These are phyloP conservation scores for Fusarium metavorans DNA, from an alignment of 2,329 filamentous ascomycete species.

Conservation along the genomic window DNA sequence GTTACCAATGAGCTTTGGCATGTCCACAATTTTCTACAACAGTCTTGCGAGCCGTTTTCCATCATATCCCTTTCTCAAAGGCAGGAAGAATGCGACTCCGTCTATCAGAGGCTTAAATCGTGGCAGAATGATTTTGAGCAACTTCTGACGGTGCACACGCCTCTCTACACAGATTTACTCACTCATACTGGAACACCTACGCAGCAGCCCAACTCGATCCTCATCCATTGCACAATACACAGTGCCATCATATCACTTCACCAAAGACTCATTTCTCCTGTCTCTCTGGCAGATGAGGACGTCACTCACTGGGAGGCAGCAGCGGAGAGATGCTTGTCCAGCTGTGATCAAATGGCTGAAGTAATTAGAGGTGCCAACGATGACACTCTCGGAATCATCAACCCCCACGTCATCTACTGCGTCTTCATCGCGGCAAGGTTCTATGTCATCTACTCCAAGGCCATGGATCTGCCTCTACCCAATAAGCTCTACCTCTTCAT, in stretches of 20 bases:
- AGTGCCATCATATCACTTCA: slow-evolving; percentile 15
- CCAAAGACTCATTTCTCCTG: slow-evolving; percentile 8
- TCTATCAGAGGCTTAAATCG: slow-evolving; percentile 3
- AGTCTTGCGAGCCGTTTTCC: neutral
- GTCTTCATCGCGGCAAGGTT: slow-evolving; percentile 15
- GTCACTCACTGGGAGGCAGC: slow-evolving; percentile 6
- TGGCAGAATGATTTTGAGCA: slow-evolving; percentile 20
- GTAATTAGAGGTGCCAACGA: neutral
- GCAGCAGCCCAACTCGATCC: slow-evolving; percentile 13
- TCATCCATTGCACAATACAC: slow-evolving; percentile 22
- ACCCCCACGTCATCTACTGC: slow-evolving; percentile 9
- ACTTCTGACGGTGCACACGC: slow-evolving; percentile 7
- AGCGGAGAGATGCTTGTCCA: slow-evolving; percentile 9
- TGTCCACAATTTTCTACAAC: slow-evolving; percentile 17
- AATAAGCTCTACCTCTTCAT: slow-evolving; percentile 20
- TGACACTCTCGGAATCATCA: slow-evolving; percentile 1
- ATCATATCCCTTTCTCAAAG: neutral
- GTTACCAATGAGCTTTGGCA: slow-evolving; percentile 19
- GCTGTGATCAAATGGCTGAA: slow-evolving; percentile 18
- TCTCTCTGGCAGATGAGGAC: neutral
- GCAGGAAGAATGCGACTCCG: slow-evolving; percentile 3
- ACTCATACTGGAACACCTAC: neutral
- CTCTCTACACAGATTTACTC: slow-evolving; percentile 9
- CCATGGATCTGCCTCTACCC: neutral
- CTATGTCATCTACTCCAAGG: slow-evolving; percentile 16